Percentiles rank a stretch among this genome's conserved stretches.
phyloP scores from a whole-genome alignment of 768 basidiomycete genomes.

The Panus rudis region DNA sequence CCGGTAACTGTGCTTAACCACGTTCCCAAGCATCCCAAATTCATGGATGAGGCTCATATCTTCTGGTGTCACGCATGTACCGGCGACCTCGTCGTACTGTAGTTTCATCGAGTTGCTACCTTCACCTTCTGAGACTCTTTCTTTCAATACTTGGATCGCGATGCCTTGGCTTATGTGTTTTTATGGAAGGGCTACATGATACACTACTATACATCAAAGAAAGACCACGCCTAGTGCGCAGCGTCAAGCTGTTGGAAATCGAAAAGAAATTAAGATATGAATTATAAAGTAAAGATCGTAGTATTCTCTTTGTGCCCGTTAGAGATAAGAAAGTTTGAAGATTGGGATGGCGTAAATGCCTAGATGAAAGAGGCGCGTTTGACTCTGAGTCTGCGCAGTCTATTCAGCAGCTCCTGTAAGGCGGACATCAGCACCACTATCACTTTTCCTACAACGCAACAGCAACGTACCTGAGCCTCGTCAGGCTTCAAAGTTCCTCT shows the following conservation, averaged over 20 bases:
- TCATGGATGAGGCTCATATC: slow-evolving; percentile 81
- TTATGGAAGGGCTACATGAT: slow-evolving; percentile 1
- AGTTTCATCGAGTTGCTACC: slow-evolving; percentile 7
- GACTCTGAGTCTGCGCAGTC: slow-evolving; percentile 46
- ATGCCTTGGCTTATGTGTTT: too few relatives aligned
- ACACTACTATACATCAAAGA: neutral
- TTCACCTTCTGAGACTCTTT: neutral
- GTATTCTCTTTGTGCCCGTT: too few relatives aligned
- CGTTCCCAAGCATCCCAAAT: slow-evolving; percentile 59
- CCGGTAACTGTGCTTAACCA: too few relatives aligned
- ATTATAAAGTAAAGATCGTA: too few relatives aligned
- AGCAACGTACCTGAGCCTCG: slow-evolving; percentile 59
- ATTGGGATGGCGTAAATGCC: neutral
- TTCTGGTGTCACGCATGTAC: slow-evolving; percentile 85
- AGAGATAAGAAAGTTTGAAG: slow-evolving; percentile 9
- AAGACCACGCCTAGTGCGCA: neutral
- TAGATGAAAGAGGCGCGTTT: slow-evolving; percentile 34
- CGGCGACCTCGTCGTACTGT: slow-evolving; percentile 77
- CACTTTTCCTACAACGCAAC: too few relatives aligned
- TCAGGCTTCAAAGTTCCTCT: slow-evolving; percentile 57
- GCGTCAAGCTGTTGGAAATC: too few relatives aligned
- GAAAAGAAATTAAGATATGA: too few relatives aligned
- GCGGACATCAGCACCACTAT: neutral
- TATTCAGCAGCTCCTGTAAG: slow-evolving; percentile 33
- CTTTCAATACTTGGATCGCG: too few relatives aligned